These are phyloP conservation scores for Tephrocybe sp. DNA, from an alignment of 768 basidiomycete genomes.

Conservation along the genomic window DNA sequence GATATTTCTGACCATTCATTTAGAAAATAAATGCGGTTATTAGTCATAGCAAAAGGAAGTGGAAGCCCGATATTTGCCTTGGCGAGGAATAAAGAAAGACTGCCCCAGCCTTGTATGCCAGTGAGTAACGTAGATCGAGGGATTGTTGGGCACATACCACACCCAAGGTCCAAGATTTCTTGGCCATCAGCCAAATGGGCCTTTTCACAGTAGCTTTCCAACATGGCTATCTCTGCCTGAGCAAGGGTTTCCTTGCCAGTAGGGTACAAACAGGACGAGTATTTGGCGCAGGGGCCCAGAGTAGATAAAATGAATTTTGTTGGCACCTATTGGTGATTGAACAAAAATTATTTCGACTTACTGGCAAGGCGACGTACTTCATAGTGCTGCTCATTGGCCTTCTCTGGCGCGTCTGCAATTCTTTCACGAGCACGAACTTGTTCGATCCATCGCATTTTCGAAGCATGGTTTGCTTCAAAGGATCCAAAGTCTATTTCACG, in stretches of 20 bases:
- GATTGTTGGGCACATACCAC: conserved; percentile 33
- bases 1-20: too few species aligned
- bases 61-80: conserved; percentile 33
- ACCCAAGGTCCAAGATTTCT: conserved; percentile 68
- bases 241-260: conserved; percentile 58
- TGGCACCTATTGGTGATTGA: conserved; percentile 41
- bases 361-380: conserved; percentile 42
- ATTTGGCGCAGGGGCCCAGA: conserved; percentile 65
- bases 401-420: conserved; percentile 63
- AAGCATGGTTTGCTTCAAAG: conserved; percentile 58
- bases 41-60: not conserved
- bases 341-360: not conserved
- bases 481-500: conserved; percentile 62
- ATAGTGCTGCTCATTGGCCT: conserved; percentile 78
- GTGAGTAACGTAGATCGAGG: too few species aligned
- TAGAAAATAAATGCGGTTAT: not conserved
- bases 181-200: conserved; percentile 61
- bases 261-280: conserved; percentile 66
- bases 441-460: conserved; percentile 69
- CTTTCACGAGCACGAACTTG: conserved; percentile 45
- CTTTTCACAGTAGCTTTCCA: conserved; percentile 67
- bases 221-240: conserved; percentile 65
- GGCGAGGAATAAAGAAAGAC: conserved; percentile 63
- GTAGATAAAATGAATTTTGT: conserved; percentile 66
- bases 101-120: conserved; percentile 61